Base-by-base conservation (phyloP, 208 protist species). In the Leishmania tropica region DNA sequence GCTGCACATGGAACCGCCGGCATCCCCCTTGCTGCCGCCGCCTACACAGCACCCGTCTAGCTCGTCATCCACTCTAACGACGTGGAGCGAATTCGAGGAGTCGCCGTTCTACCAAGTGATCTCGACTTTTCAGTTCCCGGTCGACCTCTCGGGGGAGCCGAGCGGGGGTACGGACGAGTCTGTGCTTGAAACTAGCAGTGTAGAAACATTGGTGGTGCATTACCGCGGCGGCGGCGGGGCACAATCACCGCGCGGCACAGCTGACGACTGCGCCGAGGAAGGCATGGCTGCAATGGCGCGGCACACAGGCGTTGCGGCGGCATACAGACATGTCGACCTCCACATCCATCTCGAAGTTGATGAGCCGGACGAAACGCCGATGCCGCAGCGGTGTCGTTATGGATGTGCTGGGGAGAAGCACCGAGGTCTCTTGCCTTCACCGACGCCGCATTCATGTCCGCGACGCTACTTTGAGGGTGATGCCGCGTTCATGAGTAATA, bases 1-100 rank as follows among this genome's bases (percentile, higher is more conserved):
- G 73, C 81, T 78, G 62, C 72, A 60, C 70, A 45, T 40, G 15
- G 35, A 72, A 31, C 47, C 45, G 51, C 47, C 64, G 13, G 13
- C 37, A 5, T 17, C 42, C 15, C 13, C 58, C 24, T 48, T 53
- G 42, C n/a, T 53, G 13, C 48, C 11, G 35, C 3, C 47, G 4
- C 31, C 47, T 31, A 7, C n/a, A n/a, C 72, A 5, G 24, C 24
- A 11, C 8, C 40, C 10, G 42, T 48, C 45, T n/a, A 2, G 1
- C 40, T 8, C 40, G 42, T 54, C 40, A 74, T 35, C 31, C 42
- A 48, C 10, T 40, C 45, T 48, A 31, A 19, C 45, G 11, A 10
- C 72, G 8, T 62, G n/a, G 17, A 10, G 47, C 2, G 1, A 40
- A 60, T 15, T 11, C 15, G 35, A 58, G 11, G 72, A 58, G 48